Evolutionary conservation across 768 basidiomycete species (phyloP), one percentile per base, ranked within the genome.

Genomic region (Pleurotus citrinopileatus): DNA sequence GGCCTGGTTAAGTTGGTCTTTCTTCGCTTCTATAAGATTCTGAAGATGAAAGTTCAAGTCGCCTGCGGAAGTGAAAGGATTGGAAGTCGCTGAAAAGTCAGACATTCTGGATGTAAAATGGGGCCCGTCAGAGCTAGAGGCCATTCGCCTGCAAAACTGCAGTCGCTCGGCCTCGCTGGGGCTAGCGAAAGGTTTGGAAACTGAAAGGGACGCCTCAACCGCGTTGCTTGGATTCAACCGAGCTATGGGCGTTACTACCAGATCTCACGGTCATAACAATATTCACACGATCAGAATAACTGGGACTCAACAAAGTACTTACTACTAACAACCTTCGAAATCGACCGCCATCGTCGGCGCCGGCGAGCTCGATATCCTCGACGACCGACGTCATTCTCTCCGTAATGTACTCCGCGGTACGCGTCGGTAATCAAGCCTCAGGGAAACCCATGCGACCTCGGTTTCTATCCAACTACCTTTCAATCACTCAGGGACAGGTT

Each of bases 1-100:
- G 3, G 93, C 92, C 59, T 92, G 89, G 59, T 92, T 86, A 28
- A 98, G 86, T 69, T 98, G 94, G 65, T 86, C 84, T 70, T 94
- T 91, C 77, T 98, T 98, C 67, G 75, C 80, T 72, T 93, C 91
- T 60, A 98, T 82, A 55, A 97, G 84, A 55, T 70, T 71, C 55
- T 86, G 83, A 10, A 86, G 75, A 55, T 83, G 78, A 54, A 76
- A 75, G 63, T 83, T 84, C 70, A 84, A 76, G 68, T 86, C 79
- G 52, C 77, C 81, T 9, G 82, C 67, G 10, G 82, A 78, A 37
- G 78, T 74, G 54, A 81, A 73, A 38, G 70, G 67, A 59, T 67
- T 59, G 47, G 63, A 64, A 44, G 65, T 64, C 1, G 67, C 57
- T 25, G 73, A 69, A 57, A 77, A 73, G 61, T 79, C 78, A 9